Evolutionary conservation across 805 yeast species (phyloP).

Genomic region (Metschnikowia amazonensis): DNA sequence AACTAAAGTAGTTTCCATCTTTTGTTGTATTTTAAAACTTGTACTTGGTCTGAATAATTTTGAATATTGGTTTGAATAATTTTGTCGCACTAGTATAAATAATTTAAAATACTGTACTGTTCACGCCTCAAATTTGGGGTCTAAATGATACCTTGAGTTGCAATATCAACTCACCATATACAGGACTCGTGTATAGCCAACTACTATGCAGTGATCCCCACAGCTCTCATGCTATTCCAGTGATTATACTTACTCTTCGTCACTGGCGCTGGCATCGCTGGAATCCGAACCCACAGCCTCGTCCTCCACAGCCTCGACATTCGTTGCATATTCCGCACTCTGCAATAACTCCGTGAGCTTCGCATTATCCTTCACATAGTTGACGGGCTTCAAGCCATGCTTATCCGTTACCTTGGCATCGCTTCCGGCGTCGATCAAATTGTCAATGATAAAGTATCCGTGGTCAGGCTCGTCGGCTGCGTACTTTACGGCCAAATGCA

Average conservation of each 20-base stretch:
- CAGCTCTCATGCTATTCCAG: neutral
- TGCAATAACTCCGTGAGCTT: constrained; percentile 62
- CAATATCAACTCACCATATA: too few species aligned
- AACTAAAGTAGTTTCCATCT: too few species aligned
- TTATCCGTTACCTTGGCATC: constrained; percentile 53
- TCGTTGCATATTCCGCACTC: constrained; percentile 75
- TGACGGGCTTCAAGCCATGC: constrained; percentile 69
- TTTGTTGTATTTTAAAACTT: too few species aligned
- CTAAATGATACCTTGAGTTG: too few species aligned
- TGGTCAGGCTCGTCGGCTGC: constrained; percentile 79
- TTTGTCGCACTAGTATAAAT: too few species aligned
- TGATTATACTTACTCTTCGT: constrained; percentile 18
- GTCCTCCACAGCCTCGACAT: constrained; percentile 22
- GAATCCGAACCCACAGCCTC: constrained; percentile 34
- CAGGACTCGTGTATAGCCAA: too few species aligned
- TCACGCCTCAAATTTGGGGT: too few species aligned
- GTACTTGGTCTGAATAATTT: too few species aligned
- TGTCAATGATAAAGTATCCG: constrained; percentile 73
- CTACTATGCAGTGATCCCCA: too few species aligned
- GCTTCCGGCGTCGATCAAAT: constrained; percentile 86
- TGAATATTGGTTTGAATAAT: too few species aligned
- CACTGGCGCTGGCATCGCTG: constrained; percentile 30
- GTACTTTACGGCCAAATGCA: constrained; percentile 80
- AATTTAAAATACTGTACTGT: too few species aligned
- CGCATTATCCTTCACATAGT: constrained; percentile 56